Evolutionary conservation across 768 basidiomycete species (phyloP), one percentile per base, ranked within the genome.

Genomic region (Pilatotrama ljubarskyi): DNA sequence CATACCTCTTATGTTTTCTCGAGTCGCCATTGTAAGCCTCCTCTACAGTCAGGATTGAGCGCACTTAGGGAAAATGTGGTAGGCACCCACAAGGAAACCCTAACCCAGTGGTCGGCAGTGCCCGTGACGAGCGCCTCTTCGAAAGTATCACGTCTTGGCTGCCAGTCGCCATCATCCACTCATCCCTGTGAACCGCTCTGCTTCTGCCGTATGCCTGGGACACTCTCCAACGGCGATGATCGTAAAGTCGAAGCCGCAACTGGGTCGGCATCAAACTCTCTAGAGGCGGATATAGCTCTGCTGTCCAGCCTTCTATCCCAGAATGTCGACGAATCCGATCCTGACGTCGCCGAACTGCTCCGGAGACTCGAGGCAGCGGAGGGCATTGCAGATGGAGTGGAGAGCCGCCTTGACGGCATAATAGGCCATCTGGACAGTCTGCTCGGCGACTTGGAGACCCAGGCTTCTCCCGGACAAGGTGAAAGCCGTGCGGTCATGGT

Each of bases 341-440:
- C 83, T 32, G 76, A 79, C 56, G 70, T 87, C 49, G 70, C 70
- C 14, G 83, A 85, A 69, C 70, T 90, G 41, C 73, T 90, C 44
- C 73, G 73, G 43, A 78, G 76, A 42, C 73, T 92, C 41, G 82
- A 87, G 29, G 69, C 70, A 17, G 88, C 87, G 5, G 78, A 85
- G 62, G 78, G 77, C 32, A 68, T 90, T 63, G 90, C 88, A 3
- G 69, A 75, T 32, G 84, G 78, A 2, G 78, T 92, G 46, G 90
- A 91, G 67, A 69, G 69, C 57, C 82, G 80, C 63, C 73, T 92
- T 41, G 88, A 92, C 67, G 77, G 69, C 18, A 74, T 92, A 35
- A 72, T 92, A 53, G 78, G 69, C 43, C 82, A 82, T 51, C 72
- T 91, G 59, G 86, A 90, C 68, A 64, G 63, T 11, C 72, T 91